These are phyloP conservation scores for Camelina hispida DNA, from an alignment of 345 rosid species.

Conservation along the genomic window DNA sequence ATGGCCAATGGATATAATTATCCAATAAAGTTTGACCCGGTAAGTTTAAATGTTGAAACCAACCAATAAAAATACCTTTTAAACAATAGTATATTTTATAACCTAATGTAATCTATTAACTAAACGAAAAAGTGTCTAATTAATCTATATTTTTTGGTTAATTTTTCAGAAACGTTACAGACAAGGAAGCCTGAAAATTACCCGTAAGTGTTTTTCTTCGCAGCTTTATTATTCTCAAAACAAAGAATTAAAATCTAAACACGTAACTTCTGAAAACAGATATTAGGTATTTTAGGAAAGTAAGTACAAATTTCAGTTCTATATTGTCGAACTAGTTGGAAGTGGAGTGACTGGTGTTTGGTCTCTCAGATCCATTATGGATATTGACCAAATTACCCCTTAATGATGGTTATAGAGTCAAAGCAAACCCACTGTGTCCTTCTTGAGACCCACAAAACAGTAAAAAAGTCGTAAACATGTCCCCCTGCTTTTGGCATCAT, in stretches of 20 bases:
- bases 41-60: background rate
- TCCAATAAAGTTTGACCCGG: constrained; percentile 22
- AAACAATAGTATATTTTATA: background rate
- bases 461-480: constrained; percentile 19
- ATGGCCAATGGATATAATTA: constrained; percentile 23
- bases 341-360: constrained; percentile 26
- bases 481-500: background rate
- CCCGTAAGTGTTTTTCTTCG: constrained; percentile 33
- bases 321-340: constrained; percentile 1
- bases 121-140: background rate
- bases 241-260: background rate
- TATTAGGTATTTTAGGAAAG: no score
- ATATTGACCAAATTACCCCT: constrained; percentile 25
- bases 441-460: constrained; percentile 25
- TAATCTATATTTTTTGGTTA: constrained; percentile 1
- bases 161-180: constrained; percentile 42
- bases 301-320: background rate
- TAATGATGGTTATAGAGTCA: constrained; percentile 23
- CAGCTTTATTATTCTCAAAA: background rate
- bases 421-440: constrained; percentile 30
- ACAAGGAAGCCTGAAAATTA: constrained; percentile 39
- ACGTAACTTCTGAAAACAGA: background rate
- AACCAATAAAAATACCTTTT: background rate
- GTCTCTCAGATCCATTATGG: constrained; percentile 20
- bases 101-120: background rate